Evolutionary conservation across 148 eudicot genomes (phyloP).

Genomic region (Silene latifolia): DNA sequence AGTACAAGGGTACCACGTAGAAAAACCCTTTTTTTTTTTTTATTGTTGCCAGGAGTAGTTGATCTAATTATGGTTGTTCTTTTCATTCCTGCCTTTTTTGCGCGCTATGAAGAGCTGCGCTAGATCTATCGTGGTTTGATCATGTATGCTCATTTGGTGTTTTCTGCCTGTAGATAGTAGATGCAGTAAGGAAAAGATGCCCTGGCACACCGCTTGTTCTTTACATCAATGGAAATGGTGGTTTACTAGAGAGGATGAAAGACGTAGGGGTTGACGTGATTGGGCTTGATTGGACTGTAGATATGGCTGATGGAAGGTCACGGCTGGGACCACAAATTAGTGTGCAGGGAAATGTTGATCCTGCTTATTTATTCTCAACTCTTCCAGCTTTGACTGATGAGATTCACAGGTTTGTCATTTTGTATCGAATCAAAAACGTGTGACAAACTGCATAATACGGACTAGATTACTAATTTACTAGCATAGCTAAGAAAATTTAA

Average conservation of each 20-base stretch:
- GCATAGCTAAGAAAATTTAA: too few species aligned
- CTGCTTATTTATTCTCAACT: slow-evolving; percentile 76
- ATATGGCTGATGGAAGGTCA: slow-evolving; percentile 95
- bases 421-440: background rate
- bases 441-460: background rate
- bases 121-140: background rate
- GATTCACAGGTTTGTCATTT: slow-evolving; percentile 67
- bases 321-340: slow-evolving; percentile 69
- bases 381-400: slow-evolving; percentile 80
- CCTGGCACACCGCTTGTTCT: slow-evolving; percentile 89
- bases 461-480: too few species aligned
- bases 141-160: background rate
- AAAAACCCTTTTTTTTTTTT: too few species aligned
- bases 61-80: too few species aligned
- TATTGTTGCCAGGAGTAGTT: too few species aligned
- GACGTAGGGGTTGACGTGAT: slow-evolving; percentile 86
- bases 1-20: too few species aligned
- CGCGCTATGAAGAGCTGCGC: background rate
- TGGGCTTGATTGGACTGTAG: slow-evolving; percentile 97
- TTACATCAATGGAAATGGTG: slow-evolving; percentile 95
- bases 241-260: slow-evolving; percentile 90
- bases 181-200: slow-evolving; percentile 56
- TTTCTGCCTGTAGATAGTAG: slow-evolving; percentile 59
- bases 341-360: slow-evolving; percentile 95
- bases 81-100: background rate